phyloP scores from a whole-genome alignment of 1,139 yeast genomes.

The Scheffersomyces titani region DNA sequence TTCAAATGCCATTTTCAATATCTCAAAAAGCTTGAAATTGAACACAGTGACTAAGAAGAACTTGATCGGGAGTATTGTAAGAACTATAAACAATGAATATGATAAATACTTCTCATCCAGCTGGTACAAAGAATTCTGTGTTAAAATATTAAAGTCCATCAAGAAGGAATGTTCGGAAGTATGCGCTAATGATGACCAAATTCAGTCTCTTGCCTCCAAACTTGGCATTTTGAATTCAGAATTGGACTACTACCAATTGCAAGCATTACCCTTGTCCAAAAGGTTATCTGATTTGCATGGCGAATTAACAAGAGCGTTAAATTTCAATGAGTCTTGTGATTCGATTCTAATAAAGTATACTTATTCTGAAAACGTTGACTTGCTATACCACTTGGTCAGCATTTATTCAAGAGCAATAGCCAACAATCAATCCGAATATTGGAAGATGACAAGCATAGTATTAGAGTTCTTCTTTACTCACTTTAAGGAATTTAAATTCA shows the following conservation, averaged over 20 bases:
- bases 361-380: constrained; percentile 19
- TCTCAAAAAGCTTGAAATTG: constrained; percentile 15
- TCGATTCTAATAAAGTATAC: constrained; percentile 26
- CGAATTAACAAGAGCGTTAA: constrained; percentile 27
- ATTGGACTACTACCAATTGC: constrained; percentile 21
- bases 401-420: constrained; percentile 28
- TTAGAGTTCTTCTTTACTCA: constrained; percentile 22
- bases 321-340: constrained; percentile 19
- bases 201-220: constrained; percentile 26
- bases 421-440: constrained; percentile 22
- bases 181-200: constrained; percentile 14
- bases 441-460: constrained; percentile 29
- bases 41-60: constrained; percentile 15
- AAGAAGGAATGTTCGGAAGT: constrained; percentile 22
- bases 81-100: constrained; percentile 28
- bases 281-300: constrained; percentile 28
- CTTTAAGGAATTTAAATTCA: constrained; percentile 18
- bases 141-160: constrained; percentile 24
- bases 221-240: constrained; percentile 32
- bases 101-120: constrained; percentile 25
- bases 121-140: constrained; percentile 32
- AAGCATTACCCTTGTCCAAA: constrained; percentile 20
- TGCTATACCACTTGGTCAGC: constrained; percentile 32
- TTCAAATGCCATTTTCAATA: constrained; percentile 19
- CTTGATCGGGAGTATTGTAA: constrained; percentile 24